phyloP scores from a whole-genome alignment of 2,329 filamentous ascomycete genomes.

The Cyphellophora attinorum region DNA sequence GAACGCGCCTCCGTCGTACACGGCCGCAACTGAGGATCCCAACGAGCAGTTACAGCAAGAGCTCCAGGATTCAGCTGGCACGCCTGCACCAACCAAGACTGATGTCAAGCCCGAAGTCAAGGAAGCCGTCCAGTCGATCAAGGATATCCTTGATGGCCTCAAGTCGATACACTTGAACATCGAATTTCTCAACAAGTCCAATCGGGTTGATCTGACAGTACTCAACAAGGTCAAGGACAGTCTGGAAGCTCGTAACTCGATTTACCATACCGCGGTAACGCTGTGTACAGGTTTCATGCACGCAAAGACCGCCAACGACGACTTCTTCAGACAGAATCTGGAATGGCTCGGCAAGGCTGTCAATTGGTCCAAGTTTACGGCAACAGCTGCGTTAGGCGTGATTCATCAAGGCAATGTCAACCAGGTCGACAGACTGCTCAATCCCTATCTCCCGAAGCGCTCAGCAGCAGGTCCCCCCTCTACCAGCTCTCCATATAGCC shows the following conservation, averaged over 20 bases:
- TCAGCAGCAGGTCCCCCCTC: constrained; percentile 52
- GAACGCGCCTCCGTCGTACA: constrained; percentile 36
- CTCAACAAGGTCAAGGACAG: constrained; percentile 95
- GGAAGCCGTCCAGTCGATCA: constrained; percentile 47
- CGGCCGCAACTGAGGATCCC: constrained; percentile 1
- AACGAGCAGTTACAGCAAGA: constrained; percentile 47
- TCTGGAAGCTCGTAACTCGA: constrained; percentile 89
- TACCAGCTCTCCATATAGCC: constrained; percentile 83
- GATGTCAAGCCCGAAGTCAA: constrained; percentile 36
- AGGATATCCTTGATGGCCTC: constrained; percentile 67
- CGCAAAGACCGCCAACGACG: constrained; percentile 93
- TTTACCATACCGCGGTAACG: constrained; percentile 95
- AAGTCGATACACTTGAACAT: constrained; percentile 92
- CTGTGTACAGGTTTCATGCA: constrained; percentile 99
- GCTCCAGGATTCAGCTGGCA: constrained; percentile 31
- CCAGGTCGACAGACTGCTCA: constrained; percentile 84
- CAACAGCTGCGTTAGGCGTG: constrained; percentile 88
- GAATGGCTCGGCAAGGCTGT: constrained; percentile 98
- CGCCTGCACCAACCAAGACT: constrained; percentile 43
- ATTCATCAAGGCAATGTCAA: constrained; percentile 93
- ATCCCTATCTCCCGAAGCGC: constrained; percentile 82
- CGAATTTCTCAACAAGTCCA: constrained; percentile 93
- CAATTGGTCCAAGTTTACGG: constrained; percentile 99
- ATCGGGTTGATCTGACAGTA: constrained; percentile 83
- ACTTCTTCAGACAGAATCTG: constrained; percentile 95